Conservation (phyloP, 768 basidiomycete genomes). For the Neoboletus subvelutipes region DNA sequence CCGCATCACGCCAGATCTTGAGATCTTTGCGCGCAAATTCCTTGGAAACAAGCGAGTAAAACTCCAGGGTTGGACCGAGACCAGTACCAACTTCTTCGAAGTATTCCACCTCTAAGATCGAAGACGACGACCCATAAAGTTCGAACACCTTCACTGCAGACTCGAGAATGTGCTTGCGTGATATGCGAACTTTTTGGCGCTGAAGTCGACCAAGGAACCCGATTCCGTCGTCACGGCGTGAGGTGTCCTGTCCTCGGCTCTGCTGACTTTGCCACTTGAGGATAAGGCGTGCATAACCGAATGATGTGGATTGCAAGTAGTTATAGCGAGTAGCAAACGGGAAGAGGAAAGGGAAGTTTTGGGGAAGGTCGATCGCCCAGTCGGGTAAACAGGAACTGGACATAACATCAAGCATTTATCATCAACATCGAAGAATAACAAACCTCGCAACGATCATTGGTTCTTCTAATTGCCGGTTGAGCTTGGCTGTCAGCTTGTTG, state of each 20-base stretch:
- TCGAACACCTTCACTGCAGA: slow-evolving; percentile 96
- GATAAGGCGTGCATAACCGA: slow-evolving; percentile 95
- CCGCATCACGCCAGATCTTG: slow-evolving; percentile 90
- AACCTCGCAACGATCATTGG: slow-evolving; percentile 99
- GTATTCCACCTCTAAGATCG: slow-evolving; percentile 96
- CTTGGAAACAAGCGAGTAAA: slow-evolving; percentile 95
- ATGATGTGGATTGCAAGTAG: slow-evolving; percentile 96
- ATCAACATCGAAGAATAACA: slow-evolving; percentile 16
- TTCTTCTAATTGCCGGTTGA: slow-evolving; percentile 96
- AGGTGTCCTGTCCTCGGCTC: slow-evolving; percentile 71
- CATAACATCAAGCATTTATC: slow-evolving; percentile 1
- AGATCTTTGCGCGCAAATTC: slow-evolving; percentile 90
- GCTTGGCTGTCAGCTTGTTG: slow-evolving; percentile 95
- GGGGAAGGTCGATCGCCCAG: slow-evolving; percentile 95
- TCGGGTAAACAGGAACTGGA: slow-evolving; percentile 90
- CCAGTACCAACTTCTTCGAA: slow-evolving; percentile 99
- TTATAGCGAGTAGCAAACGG: slow-evolving; percentile 97
- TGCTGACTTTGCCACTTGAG: slow-evolving; percentile 94
- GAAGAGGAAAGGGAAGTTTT: slow-evolving; percentile 98
- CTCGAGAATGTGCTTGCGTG: slow-evolving; percentile 90
- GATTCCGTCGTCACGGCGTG: slow-evolving; percentile 85
- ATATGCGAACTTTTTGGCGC: slow-evolving; percentile 95
- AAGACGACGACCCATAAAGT: slow-evolving; percentile 91
- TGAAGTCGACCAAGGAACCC: slow-evolving; percentile 91
- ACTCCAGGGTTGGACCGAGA: slow-evolving; percentile 94